Evolutionary conservation across 2,329 filamentous ascomycete species (phyloP).

Genomic region (Uncinocarpus reesii): DNA sequence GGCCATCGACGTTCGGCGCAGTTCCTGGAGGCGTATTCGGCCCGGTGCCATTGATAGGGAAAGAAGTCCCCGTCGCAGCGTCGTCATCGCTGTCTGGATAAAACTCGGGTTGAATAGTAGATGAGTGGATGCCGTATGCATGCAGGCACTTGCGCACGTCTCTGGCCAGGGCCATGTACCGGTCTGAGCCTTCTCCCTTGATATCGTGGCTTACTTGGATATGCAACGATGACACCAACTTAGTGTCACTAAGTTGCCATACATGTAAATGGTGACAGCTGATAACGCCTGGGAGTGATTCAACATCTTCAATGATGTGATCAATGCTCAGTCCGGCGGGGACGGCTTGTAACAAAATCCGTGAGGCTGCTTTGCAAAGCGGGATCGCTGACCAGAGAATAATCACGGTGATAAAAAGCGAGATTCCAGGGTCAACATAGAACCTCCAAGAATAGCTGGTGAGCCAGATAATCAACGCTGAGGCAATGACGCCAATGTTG

Average conservation of each 20-base stretch:
- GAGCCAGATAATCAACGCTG: constrained; percentile 82
- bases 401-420: constrained; percentile 79
- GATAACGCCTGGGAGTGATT: constrained; percentile 70
- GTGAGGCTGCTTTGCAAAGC: constrained; percentile 45
- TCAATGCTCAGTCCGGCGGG: constrained; percentile 79
- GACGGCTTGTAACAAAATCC: constrained; percentile 88
- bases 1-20: constrained; percentile 21
- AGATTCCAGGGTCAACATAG: constrained; percentile 87
- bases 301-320: constrained; percentile 86
- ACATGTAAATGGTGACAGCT: constrained; percentile 95
- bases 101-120: constrained; percentile 92
- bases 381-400: constrained; percentile 47
- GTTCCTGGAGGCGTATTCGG: neutral
- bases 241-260: constrained; percentile 93
- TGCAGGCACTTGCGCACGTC: constrained; percentile 81
- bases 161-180: constrained; percentile 83
- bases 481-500: constrained; percentile 43
- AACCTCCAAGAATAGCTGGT: constrained; percentile 69
- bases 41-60: constrained; percentile 9
- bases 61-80: neutral
- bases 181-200: constrained; percentile 61
- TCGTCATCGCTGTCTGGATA: constrained; percentile 32
- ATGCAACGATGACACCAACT: constrained; percentile 85
- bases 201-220: constrained; percentile 87
- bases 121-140: constrained; percentile 90